Percentiles rank a stretch among this genome's conserved stretches.
These are phyloP conservation scores for Coemansia sp. DNA, from an alignment of 192 early-diverging fungal genomes.

Conservation along the genomic window DNA sequence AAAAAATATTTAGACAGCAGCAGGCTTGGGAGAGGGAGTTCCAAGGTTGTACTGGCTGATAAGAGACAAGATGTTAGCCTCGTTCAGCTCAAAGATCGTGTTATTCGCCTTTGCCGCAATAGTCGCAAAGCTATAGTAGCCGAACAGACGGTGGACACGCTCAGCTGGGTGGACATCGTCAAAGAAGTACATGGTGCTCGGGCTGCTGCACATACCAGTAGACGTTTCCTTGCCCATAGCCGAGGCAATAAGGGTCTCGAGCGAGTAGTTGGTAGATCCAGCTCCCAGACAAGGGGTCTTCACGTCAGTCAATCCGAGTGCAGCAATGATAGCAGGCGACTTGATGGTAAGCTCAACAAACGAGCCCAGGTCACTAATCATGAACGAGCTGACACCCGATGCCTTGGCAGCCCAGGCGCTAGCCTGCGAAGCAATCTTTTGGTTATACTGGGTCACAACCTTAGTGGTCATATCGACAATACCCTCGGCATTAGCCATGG, in stretches of 20 bases:
- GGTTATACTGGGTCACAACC: conserved; percentile 27
- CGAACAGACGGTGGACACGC: conserved; percentile 44
- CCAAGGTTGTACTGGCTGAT: conserved; percentile 31
- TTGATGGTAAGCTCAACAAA: conserved; percentile 35
- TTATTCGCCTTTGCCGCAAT: conserved; percentile 12
- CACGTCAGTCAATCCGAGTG: conserved; percentile 32
- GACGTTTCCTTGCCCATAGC: conserved; percentile 18
- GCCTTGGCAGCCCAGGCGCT: conserved; percentile 30
- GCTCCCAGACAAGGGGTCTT: conserved; percentile 39
- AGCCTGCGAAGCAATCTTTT: conserved; percentile 11
- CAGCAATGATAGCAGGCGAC: conserved; percentile 11
- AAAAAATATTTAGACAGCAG: not conserved
- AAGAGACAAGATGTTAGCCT: conserved; percentile 22
- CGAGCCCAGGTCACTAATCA: conserved; percentile 31
- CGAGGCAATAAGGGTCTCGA: conserved; percentile 29
- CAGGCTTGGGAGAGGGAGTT: conserved; percentile 33
- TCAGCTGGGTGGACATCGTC: conserved; percentile 46
- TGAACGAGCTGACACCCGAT: conserved; percentile 10
- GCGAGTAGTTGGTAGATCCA: conserved; percentile 30
- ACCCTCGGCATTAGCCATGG: conserved; percentile 16
- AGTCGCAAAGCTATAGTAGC: conserved; percentile 30
- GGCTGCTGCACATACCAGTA: conserved; percentile 30
- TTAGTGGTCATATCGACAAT: conserved; percentile 16
- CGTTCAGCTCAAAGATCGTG: conserved; percentile 12
- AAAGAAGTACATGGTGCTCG: conserved; percentile 46